Base-by-base conservation (phyloP, 192 early-diverging fungal species). In the Piromyces finnis region DNA sequence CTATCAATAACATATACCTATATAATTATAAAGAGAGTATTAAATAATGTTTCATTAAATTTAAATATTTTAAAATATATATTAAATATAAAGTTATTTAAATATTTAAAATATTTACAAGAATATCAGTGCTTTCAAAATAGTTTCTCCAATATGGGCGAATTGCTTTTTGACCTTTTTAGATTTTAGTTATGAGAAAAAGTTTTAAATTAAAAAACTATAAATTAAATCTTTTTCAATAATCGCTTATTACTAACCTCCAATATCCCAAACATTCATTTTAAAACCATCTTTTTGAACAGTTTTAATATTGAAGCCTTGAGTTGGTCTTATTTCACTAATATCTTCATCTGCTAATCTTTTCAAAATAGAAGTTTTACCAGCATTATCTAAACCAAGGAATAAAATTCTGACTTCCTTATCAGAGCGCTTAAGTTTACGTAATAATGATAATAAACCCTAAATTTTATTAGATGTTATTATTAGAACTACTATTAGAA, bases 191-290 rank as follows among this genome's bases (percentile, higher is more conserved):
- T n/a, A n/a, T n/a, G n/a, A n/a, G n/a, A n/a, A n/a, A n/a, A n/a
- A n/a, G n/a, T n/a, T n/a, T n/a, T n/a, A n/a, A n/a, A n/a, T n/a
- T n/a, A n/a, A n/a, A n/a, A n/a, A n/a, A n/a, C n/a, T n/a, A n/a
- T n/a, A 32, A 32, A 32, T 6, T 6, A 32, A 32, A 32, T 9
- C 3, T 32, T 32, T 32, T 32, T 9, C 9, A 32, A 32, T 32
- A 6, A 32, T 32, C 3, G 77, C 16, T n/a, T 15, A 51, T 22
- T 80, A 79, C 3, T 18, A 32, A 86, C 87, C 87, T 39, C 89
- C 89, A 81, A 90, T 89, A 82, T 90, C 89, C 89, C 89, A 90
- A 29, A 90, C 84, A 80, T 88, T 90, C 85, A 90, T 81, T 78
- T 90, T 90, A 81, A 90, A 84, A 9, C 88, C 88, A 29, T 90